These are phyloP conservation scores for Russula sp. DNA, from an alignment of 768 basidiomycete species.

Conservation along the genomic window DNA sequence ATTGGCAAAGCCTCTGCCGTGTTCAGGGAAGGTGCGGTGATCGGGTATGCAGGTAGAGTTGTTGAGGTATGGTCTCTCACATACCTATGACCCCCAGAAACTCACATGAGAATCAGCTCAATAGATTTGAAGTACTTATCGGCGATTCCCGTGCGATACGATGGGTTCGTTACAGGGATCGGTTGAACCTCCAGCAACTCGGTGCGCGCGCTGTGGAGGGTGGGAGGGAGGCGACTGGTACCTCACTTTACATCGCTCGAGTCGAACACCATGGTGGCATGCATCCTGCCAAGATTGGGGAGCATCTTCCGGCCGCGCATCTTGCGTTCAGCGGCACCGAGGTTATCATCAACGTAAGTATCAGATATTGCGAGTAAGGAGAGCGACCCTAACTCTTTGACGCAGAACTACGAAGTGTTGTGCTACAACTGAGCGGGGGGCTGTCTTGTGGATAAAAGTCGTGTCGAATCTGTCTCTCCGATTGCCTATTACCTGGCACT, in stretches of 20 bases:
- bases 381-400: not conserved
- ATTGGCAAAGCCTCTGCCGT: slow-evolving; percentile 57
- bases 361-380: not conserved
- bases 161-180: slow-evolving; percentile 51
- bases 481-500: not conserved
- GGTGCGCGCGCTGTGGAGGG: slow-evolving; percentile 56
- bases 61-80: slow-evolving; percentile 41
- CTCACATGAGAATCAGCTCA: slow-evolving; percentile 37
- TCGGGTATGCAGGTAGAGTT: slow-evolving; percentile 57
- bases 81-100: not conserved
- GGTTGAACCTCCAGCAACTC: slow-evolving; percentile 40
- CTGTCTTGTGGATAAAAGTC: not conserved
- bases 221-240: slow-evolving; percentile 58
- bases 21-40: slow-evolving; percentile 56
- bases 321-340: slow-evolving; percentile 50
- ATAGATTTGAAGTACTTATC: slow-evolving; percentile 63
- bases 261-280: slow-evolving; percentile 46
- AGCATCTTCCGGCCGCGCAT: slow-evolving; percentile 44
- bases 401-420: slow-evolving; percentile 39
- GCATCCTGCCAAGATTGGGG: slow-evolving; percentile 61
- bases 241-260: slow-evolving; percentile 53
- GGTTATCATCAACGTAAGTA: slow-evolving; percentile 44
- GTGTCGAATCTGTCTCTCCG: not conserved
- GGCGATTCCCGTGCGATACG: slow-evolving; percentile 50
- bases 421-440: slow-evolving; percentile 29